Evolutionary conservation across 129 eudicot species (phyloP), one percentile per base, ranked within the genome.

Genomic region (Ambrosia trifida): DNA sequence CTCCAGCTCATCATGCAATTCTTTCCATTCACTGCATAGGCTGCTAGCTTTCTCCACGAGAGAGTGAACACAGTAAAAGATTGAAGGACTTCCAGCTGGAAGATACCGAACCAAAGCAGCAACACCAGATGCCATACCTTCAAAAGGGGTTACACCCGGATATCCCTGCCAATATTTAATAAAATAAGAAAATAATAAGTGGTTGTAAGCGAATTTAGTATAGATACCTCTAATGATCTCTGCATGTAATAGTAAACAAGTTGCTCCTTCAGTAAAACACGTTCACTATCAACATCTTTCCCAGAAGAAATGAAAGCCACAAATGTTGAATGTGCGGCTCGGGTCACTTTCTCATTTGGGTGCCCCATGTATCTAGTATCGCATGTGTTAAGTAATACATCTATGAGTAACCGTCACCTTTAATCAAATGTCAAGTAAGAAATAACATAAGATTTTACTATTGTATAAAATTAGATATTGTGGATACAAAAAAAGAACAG

Each of bases 91-190:
- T 72, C 99, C 99, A 6, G 99, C 97, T 72, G 97, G 99, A 74
- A 95, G 99, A 83, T 90, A 78, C 40, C 97, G 87, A 83, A 95
- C 96, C 69, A 90, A 46, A 54, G 99, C 96, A 72, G 88, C 95
- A 70, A 95, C 91, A 53, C 99, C 99, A 74, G 99, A 87, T 44
- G 99, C 97, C 91, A 95, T 77, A 43, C 94, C 99, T 77, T 95
- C 99, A 60, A 90, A 95, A 24, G 96, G 96, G n/a, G 99, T 90
- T 63, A 72, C 78, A 56, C 85, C 94, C 7, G 99, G 99, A 79
- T 85, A 90, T 33, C 88, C 93, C 99, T 95, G 61, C 66, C 28
- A 33, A 13, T 64, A 62, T 33, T 12, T 40, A 7, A 40, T 40
- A 40, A 7, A 40, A 3, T 12, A 20, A 33, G 28, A 62, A 7